Evolutionary conservation across 2,329 filamentous ascomycete genomes (phyloP), one percentile per base, ranked within the genome.

Genomic region (Colletotrichum euphorbiae): DNA sequence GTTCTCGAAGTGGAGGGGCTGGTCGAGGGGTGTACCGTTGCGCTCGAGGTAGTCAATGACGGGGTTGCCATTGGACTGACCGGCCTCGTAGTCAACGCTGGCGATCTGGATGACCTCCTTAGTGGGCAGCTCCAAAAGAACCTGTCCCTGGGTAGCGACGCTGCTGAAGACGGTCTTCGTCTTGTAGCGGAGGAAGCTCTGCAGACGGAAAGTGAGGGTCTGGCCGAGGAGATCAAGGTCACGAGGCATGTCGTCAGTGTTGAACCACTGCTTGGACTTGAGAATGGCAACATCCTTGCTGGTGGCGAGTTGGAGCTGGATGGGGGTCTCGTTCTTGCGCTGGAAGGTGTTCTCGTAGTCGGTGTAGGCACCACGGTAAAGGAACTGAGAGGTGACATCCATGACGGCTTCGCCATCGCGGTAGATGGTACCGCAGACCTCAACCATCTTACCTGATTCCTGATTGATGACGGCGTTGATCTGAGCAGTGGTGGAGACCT

Each of bases 331-430:
- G 6, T 90, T 89, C 87, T 98, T 98, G 78, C 96, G 92, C 83
- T 98, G 94, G 90, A 99, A 99, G 6, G 97, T 99, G 83, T 97
- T 99, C 82, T 98, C 92, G 74, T 89, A 99, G 80, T 99, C 97
- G 63, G 88, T 92, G 82, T 99, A 99, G 33, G 87, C 86, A 64
- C 96, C 96, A 56, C 97, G 91, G 85, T 99, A 99, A 75, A 99
- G 81, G 87, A 99, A 99, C 80, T 99, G 96, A 70, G 94, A 98
- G 12, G 94, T 98, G 31, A 99, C 96, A 78, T 99, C 94, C 96
- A 99, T 99, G 71, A 99, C 93, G 6, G 94, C 86, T 78, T 92
- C 81, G 28, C 91, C 91, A 61, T 94, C 89, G 48, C 96, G 91
- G 61, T 88, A 91, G 75, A 99, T 97, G 6, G 96, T 99, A 70